Conservation (phyloP, 140 eudicot genomes). For the Anethum foeniculum region DNA sequence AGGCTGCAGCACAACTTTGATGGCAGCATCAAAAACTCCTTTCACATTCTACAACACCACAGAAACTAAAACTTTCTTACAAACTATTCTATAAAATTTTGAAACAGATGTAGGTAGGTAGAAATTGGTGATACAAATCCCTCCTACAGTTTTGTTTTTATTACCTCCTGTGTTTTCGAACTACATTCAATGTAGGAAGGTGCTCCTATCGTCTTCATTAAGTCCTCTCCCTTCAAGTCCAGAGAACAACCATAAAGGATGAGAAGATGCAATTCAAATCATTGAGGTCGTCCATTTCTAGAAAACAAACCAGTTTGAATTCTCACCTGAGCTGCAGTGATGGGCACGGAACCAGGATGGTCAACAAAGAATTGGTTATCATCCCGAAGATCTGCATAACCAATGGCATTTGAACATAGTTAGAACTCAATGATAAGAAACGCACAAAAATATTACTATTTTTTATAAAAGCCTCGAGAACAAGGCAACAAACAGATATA, state of each 20-base stretch:
- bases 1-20: constrained; percentile 66
- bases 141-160: background rate
- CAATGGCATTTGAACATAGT: constrained; percentile 8
- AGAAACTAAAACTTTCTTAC: background rate
- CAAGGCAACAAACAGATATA: background rate
- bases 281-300: background rate
- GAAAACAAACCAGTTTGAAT: constrained; percentile 2
- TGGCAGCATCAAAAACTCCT: constrained; percentile 83
- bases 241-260: background rate
- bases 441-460: background rate
- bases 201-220: constrained; percentile 71
- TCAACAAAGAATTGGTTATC: constrained; percentile 70
- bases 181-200: constrained; percentile 95
- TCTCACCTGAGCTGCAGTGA: constrained; percentile 65
- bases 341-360: constrained; percentile 89
- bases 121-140: background rate
- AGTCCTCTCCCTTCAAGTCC: constrained; percentile 69
- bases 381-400: constrained; percentile 69
- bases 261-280: background rate
- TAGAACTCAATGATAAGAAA: background rate
- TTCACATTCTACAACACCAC: constrained; percentile 49
- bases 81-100: background rate
- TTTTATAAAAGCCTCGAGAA: background rate
- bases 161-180: constrained; percentile 90
- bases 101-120: background rate